phyloP scores from a whole-genome alignment of 805 yeast genomes.

The Monosporozyma servazzii region DNA sequence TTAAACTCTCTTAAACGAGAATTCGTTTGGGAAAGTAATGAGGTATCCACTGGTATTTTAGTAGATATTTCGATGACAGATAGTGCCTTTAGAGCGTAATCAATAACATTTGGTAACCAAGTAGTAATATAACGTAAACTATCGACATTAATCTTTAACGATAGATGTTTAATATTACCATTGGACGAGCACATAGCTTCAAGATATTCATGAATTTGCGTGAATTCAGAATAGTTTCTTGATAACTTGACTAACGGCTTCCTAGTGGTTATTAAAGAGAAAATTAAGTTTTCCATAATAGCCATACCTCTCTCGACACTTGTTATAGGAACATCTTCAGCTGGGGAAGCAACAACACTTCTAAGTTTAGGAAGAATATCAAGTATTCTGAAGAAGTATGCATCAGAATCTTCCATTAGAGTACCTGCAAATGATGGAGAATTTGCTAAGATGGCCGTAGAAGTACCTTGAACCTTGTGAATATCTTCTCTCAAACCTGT shows the following conservation, averaged over 20 bases:
- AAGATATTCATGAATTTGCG: constrained; percentile 13
- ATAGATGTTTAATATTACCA: constrained; percentile 13
- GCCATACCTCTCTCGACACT: constrained; percentile 74
- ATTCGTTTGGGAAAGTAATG: constrained; percentile 14
- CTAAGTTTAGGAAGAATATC: constrained; percentile 78
- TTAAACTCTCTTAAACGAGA: constrained; percentile 10
- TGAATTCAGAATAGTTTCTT: constrained; percentile 12
- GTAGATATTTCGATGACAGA: constrained; percentile 5
- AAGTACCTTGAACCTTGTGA: constrained; percentile 50
- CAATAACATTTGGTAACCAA: constrained; percentile 31
- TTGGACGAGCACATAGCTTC: constrained; percentile 15
- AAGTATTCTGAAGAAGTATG: constrained; percentile 55
- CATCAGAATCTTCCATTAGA: constrained; percentile 38
- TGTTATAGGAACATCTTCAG: constrained; percentile 61
- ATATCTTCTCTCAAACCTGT: constrained; percentile 56
- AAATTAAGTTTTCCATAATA: constrained; percentile 61
- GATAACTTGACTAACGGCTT: constrained; percentile 34
- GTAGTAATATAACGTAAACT: constrained; percentile 12
- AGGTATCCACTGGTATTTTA: constrained; percentile 6
- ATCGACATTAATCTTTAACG: constrained; percentile 7
- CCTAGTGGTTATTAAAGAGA: constrained; percentile 46
- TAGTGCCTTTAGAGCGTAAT: constrained; percentile 23
- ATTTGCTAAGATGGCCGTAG: constrained; percentile 52
- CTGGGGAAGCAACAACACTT: constrained; percentile 47
- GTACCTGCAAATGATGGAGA: constrained; percentile 38